Percentiles rank a stretch among this genome's conserved stretches.
These are phyloP conservation scores for Adansonia gregorii DNA, from an alignment of 441 rosid genomes.

Conservation along the genomic window DNA sequence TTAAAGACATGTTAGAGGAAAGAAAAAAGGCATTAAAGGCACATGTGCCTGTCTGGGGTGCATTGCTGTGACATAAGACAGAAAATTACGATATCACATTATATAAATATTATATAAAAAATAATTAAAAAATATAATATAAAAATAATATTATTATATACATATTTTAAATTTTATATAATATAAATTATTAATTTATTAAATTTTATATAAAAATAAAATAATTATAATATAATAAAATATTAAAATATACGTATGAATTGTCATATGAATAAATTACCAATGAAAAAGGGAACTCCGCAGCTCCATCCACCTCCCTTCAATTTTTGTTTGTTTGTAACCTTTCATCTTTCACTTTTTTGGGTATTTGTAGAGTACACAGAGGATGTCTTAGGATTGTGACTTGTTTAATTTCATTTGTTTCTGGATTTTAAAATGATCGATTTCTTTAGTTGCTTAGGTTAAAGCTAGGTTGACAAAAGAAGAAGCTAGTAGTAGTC, in stretches of 20 bases:
- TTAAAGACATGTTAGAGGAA: neutral
- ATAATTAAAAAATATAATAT: no score
- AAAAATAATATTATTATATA: no score
- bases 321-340: neutral
- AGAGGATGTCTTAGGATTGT: constrained; percentile 4
- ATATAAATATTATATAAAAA: no score
- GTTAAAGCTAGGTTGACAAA: constrained; percentile 19
- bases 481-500: constrained; percentile 23
- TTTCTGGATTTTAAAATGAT: neutral
- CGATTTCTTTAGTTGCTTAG: neutral
- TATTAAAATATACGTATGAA: no score
- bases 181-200: no score
- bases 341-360: neutral
- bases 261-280: neutral
- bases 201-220: no score
- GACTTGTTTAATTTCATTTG: neutral
- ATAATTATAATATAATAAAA: no score
- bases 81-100: neutral
- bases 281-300: constrained; percentile 11
- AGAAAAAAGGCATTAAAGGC: constrained; percentile 14
- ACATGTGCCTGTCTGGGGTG: neutral
- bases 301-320: neutral
- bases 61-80: neutral
- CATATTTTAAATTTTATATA: no score
- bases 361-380: constrained; percentile 14